Evolutionary conservation across 371 early-diverging fungal genomes (phyloP), one percentile per base, ranked within the genome.

Genomic region (Mortierella polycephala): DNA sequence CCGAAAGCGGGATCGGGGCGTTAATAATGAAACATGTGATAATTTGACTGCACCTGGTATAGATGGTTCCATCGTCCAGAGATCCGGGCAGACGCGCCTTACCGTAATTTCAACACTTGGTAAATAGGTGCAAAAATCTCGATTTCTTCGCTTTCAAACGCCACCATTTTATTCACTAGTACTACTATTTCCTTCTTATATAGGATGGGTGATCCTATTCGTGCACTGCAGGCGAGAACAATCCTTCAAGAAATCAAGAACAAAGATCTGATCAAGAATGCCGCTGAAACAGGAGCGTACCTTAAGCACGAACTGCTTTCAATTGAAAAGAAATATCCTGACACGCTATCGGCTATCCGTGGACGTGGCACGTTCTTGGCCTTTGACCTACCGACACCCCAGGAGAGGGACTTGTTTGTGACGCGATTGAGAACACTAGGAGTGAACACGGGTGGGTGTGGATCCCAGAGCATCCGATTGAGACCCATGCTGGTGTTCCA

Each of bases 31-130:
- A 12, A 18, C 1, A 10, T 9, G 9, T 63, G 39, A 57, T n/a
- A 30, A 3, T 42, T 39, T 30, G 45, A 54, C 21, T 10, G 2
- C 2, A 7, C 7, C 12, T 44, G 42, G 10, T 13, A 8, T 64
- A 76, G 76, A 23, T 93, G 90, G 85, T 93, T 83, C 75, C 81
- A 88, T 42, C 82, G 85, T 1, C 72, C 75, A 5, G 86, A 85
- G 21, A 65, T 93, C 62, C 85, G 91, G 57, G 86, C 90, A 6
- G 68, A 84, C 50, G 88, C 89, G 51, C 82, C 93, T 41, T 88
- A 86, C 66, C 88, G 92, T 65, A 84, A 89, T 60, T 93, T 91
- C 62, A 93, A 93, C 71, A 93, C 92, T 1, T 93, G 93, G 87
- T 75, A 70, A 46, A 51, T n/a, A 21, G 2, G 14, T 2, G 5